These are phyloP conservation scores for Cryphonectria carpinicola DNA, from an alignment of 2,329 filamentous ascomycete genomes.

Conservation along the genomic window DNA sequence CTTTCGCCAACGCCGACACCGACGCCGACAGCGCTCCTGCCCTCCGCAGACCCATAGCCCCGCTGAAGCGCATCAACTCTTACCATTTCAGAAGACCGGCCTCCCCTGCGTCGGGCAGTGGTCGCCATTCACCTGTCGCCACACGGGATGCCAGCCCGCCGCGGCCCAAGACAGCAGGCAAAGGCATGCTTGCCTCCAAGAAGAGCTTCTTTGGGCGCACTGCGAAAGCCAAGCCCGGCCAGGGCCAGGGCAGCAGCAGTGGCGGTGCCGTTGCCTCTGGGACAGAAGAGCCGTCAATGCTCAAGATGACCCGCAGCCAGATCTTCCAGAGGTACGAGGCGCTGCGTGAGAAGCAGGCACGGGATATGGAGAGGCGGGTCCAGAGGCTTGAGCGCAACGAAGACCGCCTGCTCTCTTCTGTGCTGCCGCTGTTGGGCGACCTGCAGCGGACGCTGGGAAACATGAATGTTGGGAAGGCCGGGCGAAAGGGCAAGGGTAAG, in stretches of 20 bases:
- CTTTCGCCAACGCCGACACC: slow-evolving; percentile 7
- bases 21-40: slow-evolving; percentile 17
- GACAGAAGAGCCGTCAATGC: not conserved
- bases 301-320: slow-evolving; percentile 23
- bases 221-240: not conserved
- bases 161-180: slow-evolving; percentile 24
- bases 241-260: not conserved
- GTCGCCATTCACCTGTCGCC: slow-evolving; percentile 9
- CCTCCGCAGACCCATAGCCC: slow-evolving; percentile 8
- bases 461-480: not conserved
- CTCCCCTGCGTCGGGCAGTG: slow-evolving; percentile 15
- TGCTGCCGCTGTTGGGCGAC: slow-evolving; percentile 50
- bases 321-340: slow-evolving; percentile 25
- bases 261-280: not conserved
- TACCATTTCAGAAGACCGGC: slow-evolving; percentile 1
- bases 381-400: slow-evolving; percentile 51
- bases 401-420: slow-evolving; percentile 49
- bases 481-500: not conserved
- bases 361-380: slow-evolving; percentile 52
- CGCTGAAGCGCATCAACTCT: slow-evolving; percentile 18
- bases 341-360: slow-evolving; percentile 24
- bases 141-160: not conserved
- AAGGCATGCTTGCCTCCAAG: slow-evolving; percentile 18
- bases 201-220: slow-evolving; percentile 17
- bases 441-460: slow-evolving; percentile 43